Conservation (phyloP, 2,329 filamentous ascomycete genomes). For the Colletotrichum spaethianum region DNA sequence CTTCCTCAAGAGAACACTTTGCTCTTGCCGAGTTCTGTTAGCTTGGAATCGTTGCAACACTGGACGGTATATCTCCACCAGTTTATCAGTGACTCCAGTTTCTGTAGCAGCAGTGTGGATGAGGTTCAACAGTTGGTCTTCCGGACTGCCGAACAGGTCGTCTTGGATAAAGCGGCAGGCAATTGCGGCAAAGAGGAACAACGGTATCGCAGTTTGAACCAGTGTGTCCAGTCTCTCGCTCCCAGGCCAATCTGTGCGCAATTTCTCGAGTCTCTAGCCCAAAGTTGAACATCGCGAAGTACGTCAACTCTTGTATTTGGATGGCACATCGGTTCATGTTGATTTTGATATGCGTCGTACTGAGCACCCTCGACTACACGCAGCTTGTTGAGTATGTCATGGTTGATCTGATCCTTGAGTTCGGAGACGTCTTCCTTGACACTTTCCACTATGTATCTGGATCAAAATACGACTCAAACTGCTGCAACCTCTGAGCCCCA, state of each 20-base stretch:
- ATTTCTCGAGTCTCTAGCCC: not conserved
- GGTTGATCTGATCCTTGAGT: not conserved
- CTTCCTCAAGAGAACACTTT: not conserved
- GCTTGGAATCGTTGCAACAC: not conserved
- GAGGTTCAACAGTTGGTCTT: not conserved
- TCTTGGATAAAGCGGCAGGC: conserved; percentile 34
- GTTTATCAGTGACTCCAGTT: not conserved
- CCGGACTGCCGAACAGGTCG: not conserved
- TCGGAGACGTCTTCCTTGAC: not conserved
- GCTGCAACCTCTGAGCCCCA: not conserved
- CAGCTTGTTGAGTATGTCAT: not conserved
- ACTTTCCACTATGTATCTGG: not conserved
- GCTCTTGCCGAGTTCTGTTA: not conserved
- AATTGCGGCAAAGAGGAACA: conserved; percentile 45
- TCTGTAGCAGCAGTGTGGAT: not conserved
- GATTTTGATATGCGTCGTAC: not conserved
- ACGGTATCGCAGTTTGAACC: conserved; percentile 23
- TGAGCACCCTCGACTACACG: not conserved
- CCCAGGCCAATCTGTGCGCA: not conserved
- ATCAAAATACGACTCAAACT: not conserved
- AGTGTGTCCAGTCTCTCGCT: not conserved
- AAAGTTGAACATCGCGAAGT: not conserved
- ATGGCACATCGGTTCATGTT: conserved; percentile 12
- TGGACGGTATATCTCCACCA: not conserved
- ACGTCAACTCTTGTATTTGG: conserved; percentile 8